A percentile compares a stretch with the other conserved stretches of the same genome.
These are phyloP conservation scores for Talaromyces sp. DNA, from an alignment of 2,329 filamentous ascomycete species.

Conservation along the genomic window DNA sequence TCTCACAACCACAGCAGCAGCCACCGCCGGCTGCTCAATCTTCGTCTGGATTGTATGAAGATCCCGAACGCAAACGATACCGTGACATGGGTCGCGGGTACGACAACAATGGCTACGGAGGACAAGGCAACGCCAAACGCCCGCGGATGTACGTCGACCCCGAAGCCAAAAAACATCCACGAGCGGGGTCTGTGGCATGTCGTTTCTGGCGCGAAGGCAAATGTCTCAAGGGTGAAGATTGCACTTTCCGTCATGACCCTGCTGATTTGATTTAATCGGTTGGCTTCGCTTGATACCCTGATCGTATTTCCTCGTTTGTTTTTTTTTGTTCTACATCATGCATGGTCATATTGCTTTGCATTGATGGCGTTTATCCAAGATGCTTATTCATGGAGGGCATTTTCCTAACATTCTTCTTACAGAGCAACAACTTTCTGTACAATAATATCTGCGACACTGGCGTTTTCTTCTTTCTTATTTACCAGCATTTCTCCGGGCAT, in stretches of 20 bases:
- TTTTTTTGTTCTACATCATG: background rate
- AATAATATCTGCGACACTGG: background rate
- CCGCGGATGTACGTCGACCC: constrained; percentile 28
- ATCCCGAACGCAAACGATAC: constrained; percentile 39
- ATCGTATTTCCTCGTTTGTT: background rate
- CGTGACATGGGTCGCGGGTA: constrained; percentile 32
- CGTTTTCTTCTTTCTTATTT: background rate
- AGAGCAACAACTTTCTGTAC: background rate
- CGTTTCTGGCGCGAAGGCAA: constrained; percentile 51
- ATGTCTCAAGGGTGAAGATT: constrained; percentile 50
- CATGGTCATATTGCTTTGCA: background rate
- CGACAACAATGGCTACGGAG: constrained; percentile 26
- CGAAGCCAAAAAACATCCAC: constrained; percentile 37
- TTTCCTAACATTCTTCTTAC: background rate
- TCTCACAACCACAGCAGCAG: constrained; percentile 5
- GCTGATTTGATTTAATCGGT: constrained; percentile 14
- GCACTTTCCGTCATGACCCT: constrained; percentile 47
- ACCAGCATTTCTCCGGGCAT: background rate
- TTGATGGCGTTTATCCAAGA: background rate
- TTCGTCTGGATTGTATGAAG: constrained; percentile 27
- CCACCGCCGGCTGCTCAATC: constrained; percentile 16
- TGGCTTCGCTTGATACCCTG: background rate
- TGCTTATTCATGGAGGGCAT: background rate
- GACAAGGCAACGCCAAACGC: constrained; percentile 27
- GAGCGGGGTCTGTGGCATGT: constrained; percentile 45